phyloP scores from a whole-genome alignment of 805 yeast genomes.

The Isabelozyma gotoi region DNA sequence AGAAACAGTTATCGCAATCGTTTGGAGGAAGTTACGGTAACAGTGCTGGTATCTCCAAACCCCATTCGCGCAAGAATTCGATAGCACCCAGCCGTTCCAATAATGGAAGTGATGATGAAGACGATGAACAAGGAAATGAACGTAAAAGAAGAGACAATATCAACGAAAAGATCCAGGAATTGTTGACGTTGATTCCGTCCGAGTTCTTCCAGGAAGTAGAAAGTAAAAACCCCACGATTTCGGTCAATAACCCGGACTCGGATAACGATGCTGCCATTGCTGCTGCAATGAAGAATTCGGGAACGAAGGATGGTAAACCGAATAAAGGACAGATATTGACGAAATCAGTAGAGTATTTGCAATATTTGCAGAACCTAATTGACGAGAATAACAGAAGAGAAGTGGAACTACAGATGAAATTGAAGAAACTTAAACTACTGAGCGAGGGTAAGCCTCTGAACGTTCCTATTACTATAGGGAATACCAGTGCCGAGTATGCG shows the following conservation, averaged over 20 bases:
- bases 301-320: slow-evolving; percentile 82
- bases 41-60: slow-evolving; percentile 37
- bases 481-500: slow-evolving; percentile 79
- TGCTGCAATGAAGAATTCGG: slow-evolving; percentile 38
- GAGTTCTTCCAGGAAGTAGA: slow-evolving; percentile 35
- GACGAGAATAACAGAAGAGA: slow-evolving; percentile 79
- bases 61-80: slow-evolving; percentile 37
- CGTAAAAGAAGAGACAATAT: slow-evolving; percentile 43
- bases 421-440: slow-evolving; percentile 54
- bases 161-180: slow-evolving; percentile 45
- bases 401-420: slow-evolving; percentile 63
- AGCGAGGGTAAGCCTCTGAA: slow-evolving; percentile 36
- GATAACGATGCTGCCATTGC: slow-evolving; percentile 25
- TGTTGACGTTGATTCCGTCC: slow-evolving; percentile 35
- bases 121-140: slow-evolving; percentile 38
- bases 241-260: slow-evolving; percentile 5
- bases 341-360: slow-evolving; percentile 72
- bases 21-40: slow-evolving; percentile 19
- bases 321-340: slow-evolving; percentile 80
- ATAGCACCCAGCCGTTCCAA: slow-evolving; percentile 22
- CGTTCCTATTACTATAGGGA: slow-evolving; percentile 40
- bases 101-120: slow-evolving; percentile 16
- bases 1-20: slow-evolving; percentile 42
- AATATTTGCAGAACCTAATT: slow-evolving; percentile 63
- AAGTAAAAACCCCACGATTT: slow-evolving; percentile 5